Conservation (phyloP, 1,284 basidiomycete genomes). For the Leucoagaricus sp. region DNA sequence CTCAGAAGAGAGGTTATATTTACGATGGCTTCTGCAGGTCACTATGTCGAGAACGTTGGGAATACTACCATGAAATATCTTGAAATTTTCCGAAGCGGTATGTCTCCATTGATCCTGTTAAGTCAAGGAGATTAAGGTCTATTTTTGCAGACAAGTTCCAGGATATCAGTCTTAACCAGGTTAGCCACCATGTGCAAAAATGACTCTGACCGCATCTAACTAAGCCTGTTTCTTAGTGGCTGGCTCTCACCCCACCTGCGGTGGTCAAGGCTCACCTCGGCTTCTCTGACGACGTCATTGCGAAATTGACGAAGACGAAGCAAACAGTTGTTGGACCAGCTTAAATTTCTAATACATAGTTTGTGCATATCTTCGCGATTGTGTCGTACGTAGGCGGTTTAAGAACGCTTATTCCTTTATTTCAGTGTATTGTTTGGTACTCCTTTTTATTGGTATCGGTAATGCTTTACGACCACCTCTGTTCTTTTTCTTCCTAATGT, state of each 20-base stretch:
- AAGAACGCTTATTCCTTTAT: too few relatives aligned
- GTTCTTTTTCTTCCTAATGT: too few relatives aligned
- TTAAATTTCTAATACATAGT: too few relatives aligned
- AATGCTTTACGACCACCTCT: too few relatives aligned
- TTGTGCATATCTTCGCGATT: too few relatives aligned
- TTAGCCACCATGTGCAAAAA: conserved; percentile 21
- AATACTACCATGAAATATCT: conserved; percentile 63
- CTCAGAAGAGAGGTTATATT: neutral
- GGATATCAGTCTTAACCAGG: conserved; percentile 66
- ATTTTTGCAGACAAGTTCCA: conserved; percentile 49
- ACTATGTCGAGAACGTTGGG: conserved; percentile 74
- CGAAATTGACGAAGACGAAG: conserved; percentile 56
- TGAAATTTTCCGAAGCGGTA: conserved; percentile 65
- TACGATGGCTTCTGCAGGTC: conserved; percentile 37
- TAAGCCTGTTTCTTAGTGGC: conserved; percentile 49
- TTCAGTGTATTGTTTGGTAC: too few relatives aligned
- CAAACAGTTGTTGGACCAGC: conserved; percentile 45
- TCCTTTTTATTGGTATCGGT: too few relatives aligned
- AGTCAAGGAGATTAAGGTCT: neutral
- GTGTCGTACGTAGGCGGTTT: too few relatives aligned
- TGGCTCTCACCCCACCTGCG: conserved; percentile 62
- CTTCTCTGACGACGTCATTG: conserved; percentile 52
- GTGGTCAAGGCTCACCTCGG: conserved; percentile 64
- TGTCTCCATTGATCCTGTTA: conserved; percentile 5
- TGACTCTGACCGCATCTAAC: conserved; percentile 1